Evolutionary conservation across 139 green algal genomes (phyloP).

Genomic region (Tetradesmus obliquus): DNA sequence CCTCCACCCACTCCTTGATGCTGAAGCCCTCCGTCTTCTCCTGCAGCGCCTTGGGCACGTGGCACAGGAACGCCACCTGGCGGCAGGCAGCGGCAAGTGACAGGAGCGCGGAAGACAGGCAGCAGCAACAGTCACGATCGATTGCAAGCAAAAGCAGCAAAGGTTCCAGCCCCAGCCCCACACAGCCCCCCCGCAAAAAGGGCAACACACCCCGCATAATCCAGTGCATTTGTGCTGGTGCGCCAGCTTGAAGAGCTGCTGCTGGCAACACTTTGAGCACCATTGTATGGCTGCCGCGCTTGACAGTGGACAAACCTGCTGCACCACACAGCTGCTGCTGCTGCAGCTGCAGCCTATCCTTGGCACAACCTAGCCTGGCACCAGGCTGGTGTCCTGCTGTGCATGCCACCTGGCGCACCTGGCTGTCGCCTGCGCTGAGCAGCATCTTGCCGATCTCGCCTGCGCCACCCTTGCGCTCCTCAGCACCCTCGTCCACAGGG

Average conservation of each 20-base stretch:
- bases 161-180: no score
- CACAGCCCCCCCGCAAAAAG: no score
- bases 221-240: no score
- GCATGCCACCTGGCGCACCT: background rate
- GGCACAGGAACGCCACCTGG: slow-evolving; percentile 72
- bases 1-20: slow-evolving; percentile 62
- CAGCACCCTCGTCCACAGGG: slow-evolving; percentile 78
- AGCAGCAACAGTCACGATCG: no score
- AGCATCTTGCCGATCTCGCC: slow-evolving; percentile 75
- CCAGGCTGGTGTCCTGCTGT: background rate
- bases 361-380: background rate
- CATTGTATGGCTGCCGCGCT: background rate
- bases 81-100: background rate
- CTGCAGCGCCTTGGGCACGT: slow-evolving; percentile 77
- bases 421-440: slow-evolving; percentile 76
- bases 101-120: background rate
- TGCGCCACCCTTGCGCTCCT: slow-evolving; percentile 87
- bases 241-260: no score
- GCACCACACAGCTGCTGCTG: background rate
- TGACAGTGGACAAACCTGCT: background rate
- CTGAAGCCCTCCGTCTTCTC: slow-evolving; percentile 66
- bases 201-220: no score
- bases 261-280: background rate
- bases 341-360: background rate
- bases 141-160: no score